Evolutionary conservation across 768 basidiomycete genomes (phyloP), one percentile per base, ranked within the genome.

Genomic region (Lentinula edodes): DNA sequence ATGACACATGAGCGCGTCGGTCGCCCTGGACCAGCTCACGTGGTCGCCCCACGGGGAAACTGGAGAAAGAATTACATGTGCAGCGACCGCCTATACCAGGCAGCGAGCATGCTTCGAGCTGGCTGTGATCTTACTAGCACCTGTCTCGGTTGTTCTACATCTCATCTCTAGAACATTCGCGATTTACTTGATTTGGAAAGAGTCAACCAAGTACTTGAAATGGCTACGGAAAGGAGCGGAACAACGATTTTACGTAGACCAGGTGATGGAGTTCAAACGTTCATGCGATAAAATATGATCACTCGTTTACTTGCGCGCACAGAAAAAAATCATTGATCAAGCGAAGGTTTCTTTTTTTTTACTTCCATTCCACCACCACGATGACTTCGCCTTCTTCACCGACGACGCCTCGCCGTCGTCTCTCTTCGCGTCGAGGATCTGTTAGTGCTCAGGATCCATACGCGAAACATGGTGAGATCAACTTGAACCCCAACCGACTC

Each of bases 401-500:
- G 18, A 48, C 52, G 38, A 43, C 50, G 12, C 54, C 65, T 3
- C 62, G 64, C 23, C 74, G 76, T 38, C 66, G 78, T 50, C 76
- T 90, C 42, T 76, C 81, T 28, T 68, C 79, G 6, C 80, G 91
- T 16, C 80, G 90, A 52, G 90, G 90, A 16, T 92, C 91, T 0
- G 72, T 80, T 13, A 77, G 83, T 34, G 91, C 91, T 0, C 72
- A 80, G 2, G 91, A 93, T 70, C 90, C 91, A 0, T 86, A 78
- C 66, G 88, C 81, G 46, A 71, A 76, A 7, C 83, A 90, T 66
- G 72, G 80, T 18, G 69, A 74, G 10, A 65, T 85, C 43, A 86
- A 85, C 65, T 69, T 79, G 60, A 80, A 83, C 68, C 80, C 81
- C 2, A 75, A 76, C 60, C 77, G 86, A 62, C 78, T 82, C 2